Base-by-base conservation (phyloP, 345 rosid species). In the Firmiana major region DNA sequence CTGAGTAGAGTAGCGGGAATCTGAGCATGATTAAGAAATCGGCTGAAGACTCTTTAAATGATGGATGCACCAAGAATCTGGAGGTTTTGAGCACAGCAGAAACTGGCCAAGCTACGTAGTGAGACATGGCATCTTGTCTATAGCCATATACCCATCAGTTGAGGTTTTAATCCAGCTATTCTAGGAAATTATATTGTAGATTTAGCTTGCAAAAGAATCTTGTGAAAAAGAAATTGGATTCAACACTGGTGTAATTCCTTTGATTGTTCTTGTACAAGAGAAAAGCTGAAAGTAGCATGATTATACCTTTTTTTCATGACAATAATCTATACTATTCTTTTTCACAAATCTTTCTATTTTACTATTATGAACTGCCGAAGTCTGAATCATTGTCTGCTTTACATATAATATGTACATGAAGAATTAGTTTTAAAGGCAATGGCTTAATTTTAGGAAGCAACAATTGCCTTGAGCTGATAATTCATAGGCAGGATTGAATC, bases 11-110 rank as follows among this genome's bases (percentile, higher is more conserved):
- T 24, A 22, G 22, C 40, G 5, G 55, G 73, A 69, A 69, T 46
- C 57, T 7, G 55, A 69, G 40, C 58, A 7, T 69, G 57, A 48
- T 28, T 28, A 7, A 66, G 71, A 11, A 4, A 6, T 7, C 21
- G 22, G 38, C 73, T 69, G 74, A 80, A n/a, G 79, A 63, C 13
- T 8, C 58, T 69, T 26, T 69, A 49, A 70, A 49, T 70, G 74
- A 70, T 16, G 74, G 42, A 31, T 26, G 74, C 43, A 2, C 36
- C 69, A 80, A 62, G 84, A 83, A 75, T 69, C 19, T 26, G 40
- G 83, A 71, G 69, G 80, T 65, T 79, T 78, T 73, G 67, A 46
- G 79, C 68, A 76, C 60, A 60, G 60, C 71, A 21, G 71, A 66
- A 66, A 43, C 71, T 21, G 28, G 51, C 31, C n/a, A n/a, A 66